Evolutionary conservation across 805 yeast species (phyloP), one percentile per base, ranked within the genome.

Genomic region (Yamadazyma ubonensis): DNA sequence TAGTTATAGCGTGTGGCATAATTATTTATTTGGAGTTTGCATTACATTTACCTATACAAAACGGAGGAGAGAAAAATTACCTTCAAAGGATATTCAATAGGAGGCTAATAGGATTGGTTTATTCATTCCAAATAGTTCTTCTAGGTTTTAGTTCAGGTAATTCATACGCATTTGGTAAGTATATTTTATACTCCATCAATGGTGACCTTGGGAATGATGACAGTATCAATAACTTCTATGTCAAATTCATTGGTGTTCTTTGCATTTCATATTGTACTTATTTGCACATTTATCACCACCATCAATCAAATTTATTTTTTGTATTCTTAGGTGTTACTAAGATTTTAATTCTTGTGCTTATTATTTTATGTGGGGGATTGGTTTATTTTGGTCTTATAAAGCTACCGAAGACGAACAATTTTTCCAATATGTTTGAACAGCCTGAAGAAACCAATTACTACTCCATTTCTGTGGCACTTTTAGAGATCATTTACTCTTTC

Each of bases 111-210:
- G 71, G 72, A 3, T 63, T 69, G 39, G 48, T 64, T 3, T 67
- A 67, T 44, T 74, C 82, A 3, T 71, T 78, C 32, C 72, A 71
- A 36, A 71, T 76, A 42, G 78, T 80, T n/a, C 47, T 79, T 17
- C 58, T 81, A 10, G 81, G 83, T 2, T 77, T 78, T 53, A 75
- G 82, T 41, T 74, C 83, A 5, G 81, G 83, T 2, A 81, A 81
- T 50, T 67, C 81, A 18, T 79, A 73, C 52, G 85, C 85, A 0
- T 79, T 81, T 57, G 86, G 86, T 2, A 70, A 76, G 42, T 80
- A 80, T 52, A 52, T 79, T 5, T 65, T 77, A 44, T 67, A 48
- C 43, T 65, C 71, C 2, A 38, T 59, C 18, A 58, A 59, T 23
- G 60, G 59, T 20, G 50, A 54, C 12, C 53, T 52, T 4, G 50